Conservation (phyloP, 164 flowering plant genomes). For the Nymphaea colorata region DNA sequence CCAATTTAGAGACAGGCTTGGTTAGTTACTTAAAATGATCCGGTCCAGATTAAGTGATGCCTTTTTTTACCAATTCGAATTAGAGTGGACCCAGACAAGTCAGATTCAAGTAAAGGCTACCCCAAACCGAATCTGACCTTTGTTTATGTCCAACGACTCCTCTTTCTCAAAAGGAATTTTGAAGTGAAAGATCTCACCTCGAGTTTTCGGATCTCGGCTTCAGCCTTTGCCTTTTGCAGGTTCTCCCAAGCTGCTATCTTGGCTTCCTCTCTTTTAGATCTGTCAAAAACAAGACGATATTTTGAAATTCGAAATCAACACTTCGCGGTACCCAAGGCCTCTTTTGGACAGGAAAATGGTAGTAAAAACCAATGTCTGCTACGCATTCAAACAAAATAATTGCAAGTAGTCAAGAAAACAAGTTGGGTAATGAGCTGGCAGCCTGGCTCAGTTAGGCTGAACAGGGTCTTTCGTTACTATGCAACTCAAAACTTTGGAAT, state of each 20-base stretch:
- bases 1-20: too few relatives aligned
- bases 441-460: not conserved
- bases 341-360: not conserved
- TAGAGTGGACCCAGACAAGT: too few relatives aligned
- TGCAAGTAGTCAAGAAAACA: not conserved
- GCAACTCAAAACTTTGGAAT: too few relatives aligned
- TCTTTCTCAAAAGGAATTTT: not conserved
- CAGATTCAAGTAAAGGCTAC: too few relatives aligned
- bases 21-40: too few relatives aligned
- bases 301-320: not conserved
- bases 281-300: conserved; percentile 11
- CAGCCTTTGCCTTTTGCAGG: conserved; percentile 96
- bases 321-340: not conserved
- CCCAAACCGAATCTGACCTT: too few relatives aligned
- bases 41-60: too few relatives aligned
- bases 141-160: not conserved
- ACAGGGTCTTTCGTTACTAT: too few relatives aligned
- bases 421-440: not conserved
- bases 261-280: conserved; percentile 83
- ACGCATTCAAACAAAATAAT: not conserved
- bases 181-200: conserved; percentile 39
- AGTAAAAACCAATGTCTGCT: not conserved
- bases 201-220: conserved; percentile 79
- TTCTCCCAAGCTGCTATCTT: conserved; percentile 96
- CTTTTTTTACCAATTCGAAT: too few relatives aligned